phyloP scores from a whole-genome alignment of 257 asterid genomes.

The Eustoma russellianum region DNA sequence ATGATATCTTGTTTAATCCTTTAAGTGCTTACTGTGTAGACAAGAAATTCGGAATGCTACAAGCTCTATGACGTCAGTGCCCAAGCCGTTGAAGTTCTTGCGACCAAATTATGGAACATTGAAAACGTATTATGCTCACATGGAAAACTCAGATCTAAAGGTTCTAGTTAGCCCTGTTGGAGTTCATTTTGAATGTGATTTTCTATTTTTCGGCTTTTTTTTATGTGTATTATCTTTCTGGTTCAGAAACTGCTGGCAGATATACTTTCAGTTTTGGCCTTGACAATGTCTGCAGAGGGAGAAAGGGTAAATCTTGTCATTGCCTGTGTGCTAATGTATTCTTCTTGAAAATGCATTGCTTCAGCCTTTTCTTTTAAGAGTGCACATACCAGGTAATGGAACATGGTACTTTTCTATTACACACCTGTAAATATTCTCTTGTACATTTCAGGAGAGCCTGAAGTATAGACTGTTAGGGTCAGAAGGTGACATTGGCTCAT shows the following conservation, averaged over 20 bases:
- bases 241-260: conserved; percentile 89
- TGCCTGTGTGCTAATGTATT: too few relatives aligned
- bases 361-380: too few relatives aligned
- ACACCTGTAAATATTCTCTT: conserved; percentile 9
- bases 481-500: conserved; percentile 84
- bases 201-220: not conserved
- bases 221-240: too few relatives aligned
- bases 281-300: conserved; percentile 98
- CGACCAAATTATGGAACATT: conserved; percentile 95
- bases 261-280: conserved; percentile 90
- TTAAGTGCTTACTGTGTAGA: conserved; percentile 26
- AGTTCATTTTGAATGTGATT: not conserved
- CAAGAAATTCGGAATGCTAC: conserved; percentile 92
- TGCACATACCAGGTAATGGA: too few relatives aligned
- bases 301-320: conserved; percentile 51
- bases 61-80: conserved; percentile 97
- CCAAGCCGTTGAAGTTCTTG: conserved; percentile 88
- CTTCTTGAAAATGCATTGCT: too few relatives aligned
- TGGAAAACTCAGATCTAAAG: conserved; percentile 66
- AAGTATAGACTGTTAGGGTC: conserved; percentile 85
- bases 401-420: not conserved
- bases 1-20: not conserved
- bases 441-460: conserved; percentile 82
- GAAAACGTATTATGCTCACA: conserved; percentile 51
- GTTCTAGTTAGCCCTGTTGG: conserved; percentile 26